These are phyloP conservation scores for Fusarium beomiforme DNA, from an alignment of 2,329 filamentous ascomycete genomes.

Conservation along the genomic window DNA sequence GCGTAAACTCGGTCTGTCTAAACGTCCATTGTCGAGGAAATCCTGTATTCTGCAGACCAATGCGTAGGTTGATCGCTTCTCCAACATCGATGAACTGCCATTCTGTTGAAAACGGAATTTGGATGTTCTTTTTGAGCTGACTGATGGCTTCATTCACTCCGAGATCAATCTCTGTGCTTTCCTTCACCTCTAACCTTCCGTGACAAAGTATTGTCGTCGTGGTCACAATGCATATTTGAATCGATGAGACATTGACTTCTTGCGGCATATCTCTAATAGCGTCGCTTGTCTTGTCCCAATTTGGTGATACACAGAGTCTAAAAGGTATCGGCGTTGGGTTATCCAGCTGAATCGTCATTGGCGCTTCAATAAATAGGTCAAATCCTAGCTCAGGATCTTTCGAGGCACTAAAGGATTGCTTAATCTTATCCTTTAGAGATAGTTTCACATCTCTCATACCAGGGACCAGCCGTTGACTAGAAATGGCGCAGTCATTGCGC, in stretches of 20 bases:
- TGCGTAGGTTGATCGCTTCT: background rate
- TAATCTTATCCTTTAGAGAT: conserved; percentile 46
- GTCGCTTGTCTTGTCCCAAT: conserved; percentile 20
- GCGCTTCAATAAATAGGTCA: conserved; percentile 40
- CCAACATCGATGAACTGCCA: conserved; percentile 8
- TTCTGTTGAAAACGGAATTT: conserved; percentile 3
- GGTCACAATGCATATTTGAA: conserved; percentile 5
- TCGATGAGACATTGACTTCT: conserved; percentile 16
- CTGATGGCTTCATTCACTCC: background rate
- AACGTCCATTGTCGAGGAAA: background rate
- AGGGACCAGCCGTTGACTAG: conserved; percentile 45
- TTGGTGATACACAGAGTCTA: conserved; percentile 19
- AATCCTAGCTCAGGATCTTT: conserved; percentile 48
- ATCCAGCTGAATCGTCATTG: conserved; percentile 45
- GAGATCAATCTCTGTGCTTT: conserved; percentile 1
- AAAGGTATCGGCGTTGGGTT: conserved; percentile 39
- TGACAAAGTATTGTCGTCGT: background rate
- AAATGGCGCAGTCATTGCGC: background rate
- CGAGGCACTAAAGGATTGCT: conserved; percentile 46
- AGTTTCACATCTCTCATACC: conserved; percentile 43
- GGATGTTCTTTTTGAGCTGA: accelerated
- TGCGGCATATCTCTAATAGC: conserved; percentile 19
- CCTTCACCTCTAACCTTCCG: background rate
- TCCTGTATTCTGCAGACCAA: background rate
- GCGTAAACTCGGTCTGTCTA: background rate